phyloP scores from a whole-genome alignment of 257 asterid species.

The Ajuga chamaepitys region DNA sequence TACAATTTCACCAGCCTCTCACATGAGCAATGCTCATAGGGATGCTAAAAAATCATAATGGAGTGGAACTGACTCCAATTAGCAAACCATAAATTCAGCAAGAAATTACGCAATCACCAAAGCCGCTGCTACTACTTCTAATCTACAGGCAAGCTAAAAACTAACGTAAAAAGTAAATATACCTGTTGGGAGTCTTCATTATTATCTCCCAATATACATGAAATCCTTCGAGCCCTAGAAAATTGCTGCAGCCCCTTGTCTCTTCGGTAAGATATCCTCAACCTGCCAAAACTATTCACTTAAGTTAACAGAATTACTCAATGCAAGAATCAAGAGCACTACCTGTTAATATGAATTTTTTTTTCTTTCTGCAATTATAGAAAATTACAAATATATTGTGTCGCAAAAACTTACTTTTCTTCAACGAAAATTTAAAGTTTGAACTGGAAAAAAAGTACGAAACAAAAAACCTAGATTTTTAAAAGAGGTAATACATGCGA shows the following conservation, averaged over 20 bases:
- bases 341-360: neutral
- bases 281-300: constrained; percentile 29
- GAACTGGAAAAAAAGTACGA: neutral
- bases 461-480: neutral
- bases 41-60: neutral
- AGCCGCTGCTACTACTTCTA: neutral
- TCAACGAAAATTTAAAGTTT: neutral
- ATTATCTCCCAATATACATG: constrained; percentile 40
- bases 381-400: neutral
- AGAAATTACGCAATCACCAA: neutral
- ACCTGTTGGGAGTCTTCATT: constrained; percentile 40
- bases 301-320: constrained; percentile 1
- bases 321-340: neutral
- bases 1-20: neutral
- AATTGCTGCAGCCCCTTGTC: constrained; percentile 18
- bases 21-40: neutral
- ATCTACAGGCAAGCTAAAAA: neutral
- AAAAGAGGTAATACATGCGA: neutral
- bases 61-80: neutral
- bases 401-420: neutral
- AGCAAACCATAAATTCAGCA: neutral
- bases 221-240: constrained; percentile 28
- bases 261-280: constrained; percentile 27
- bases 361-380: neutral
- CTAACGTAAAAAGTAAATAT: neutral